Base-by-base conservation (phyloP, 2,329 filamentous ascomycete genomes). In the Colletotrichum endophyticum region DNA sequence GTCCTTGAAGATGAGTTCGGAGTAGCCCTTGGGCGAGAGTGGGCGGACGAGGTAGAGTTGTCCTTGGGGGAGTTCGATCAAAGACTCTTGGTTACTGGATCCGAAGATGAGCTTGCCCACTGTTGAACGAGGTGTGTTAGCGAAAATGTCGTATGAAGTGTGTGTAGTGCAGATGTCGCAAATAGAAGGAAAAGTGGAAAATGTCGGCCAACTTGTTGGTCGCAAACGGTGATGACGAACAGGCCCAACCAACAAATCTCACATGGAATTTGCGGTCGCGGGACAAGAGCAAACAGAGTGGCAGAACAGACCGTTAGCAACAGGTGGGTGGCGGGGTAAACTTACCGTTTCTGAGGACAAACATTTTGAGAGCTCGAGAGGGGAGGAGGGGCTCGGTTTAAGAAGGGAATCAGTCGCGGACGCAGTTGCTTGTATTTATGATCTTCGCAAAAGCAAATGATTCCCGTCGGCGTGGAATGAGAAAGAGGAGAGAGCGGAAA, bases 1-100 rank as follows among this genome's bases (percentile, higher is more conserved):
- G 92, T 99, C 97, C 86, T 97, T 98, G 90, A 98, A 99, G 86
- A 99, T 98, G 83, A 99, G 95, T 86, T 99, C 97, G 2, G 96
- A 98, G 85, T 98, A 99, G 79, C 97, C 97, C 85, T 99, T 99
- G 73, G 96, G 96, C 9, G 96, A 99, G 66, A 95, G 92, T 13
- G 97, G 97, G 81, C 97, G 95, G 81, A 99, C 97, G 80, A 99
- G 94, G 86, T 98, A 99, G 61, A 99, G 95, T 86, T 99, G 96
- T 83, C 97, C 97, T 85, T 99, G 96, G 19, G 96, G 93, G 59
- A 99, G 93, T 84, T 99, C 96, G 86, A 98, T 95, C 83, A 99
- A 92, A 64, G 95, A 94, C 88, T 99, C 96, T 85, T 98, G 96
- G 84, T 93, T 95, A 82, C 92, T 92, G 77, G 90, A 92, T 83